These are phyloP conservation scores for Gossypium davidsonii DNA, from an alignment of 441 rosid genomes.

Conservation along the genomic window DNA sequence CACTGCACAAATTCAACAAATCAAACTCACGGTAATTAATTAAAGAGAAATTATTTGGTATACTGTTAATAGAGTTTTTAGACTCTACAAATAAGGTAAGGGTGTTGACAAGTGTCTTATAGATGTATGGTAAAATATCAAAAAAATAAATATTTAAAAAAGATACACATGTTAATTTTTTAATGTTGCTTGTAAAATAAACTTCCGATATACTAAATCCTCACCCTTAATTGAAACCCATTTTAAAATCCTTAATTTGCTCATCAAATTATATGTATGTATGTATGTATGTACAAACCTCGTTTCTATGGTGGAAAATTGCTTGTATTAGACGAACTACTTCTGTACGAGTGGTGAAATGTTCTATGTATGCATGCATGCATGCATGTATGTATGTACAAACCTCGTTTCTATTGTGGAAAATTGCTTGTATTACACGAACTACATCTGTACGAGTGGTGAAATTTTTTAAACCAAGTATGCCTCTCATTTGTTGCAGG, in stretches of 20 bases:
- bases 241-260: background rate
- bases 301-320: slow-evolving; percentile 51
- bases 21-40: background rate
- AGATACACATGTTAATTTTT: no score
- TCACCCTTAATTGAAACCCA: no score
- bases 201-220: no score
- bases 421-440: slow-evolving; percentile 49
- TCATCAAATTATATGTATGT: background rate
- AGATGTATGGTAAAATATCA: no score
- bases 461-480: slow-evolving; percentile 61
- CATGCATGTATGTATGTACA: no score
- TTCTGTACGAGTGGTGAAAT: slow-evolving; percentile 67
- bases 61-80: no score
- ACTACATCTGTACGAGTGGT: slow-evolving; percentile 66
- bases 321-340: slow-evolving; percentile 56
- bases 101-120: no score
- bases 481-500: slow-evolving; percentile 73
- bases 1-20: slow-evolving; percentile 34
- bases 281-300: background rate
- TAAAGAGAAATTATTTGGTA: background rate
- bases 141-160: no score
- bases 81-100: no score
- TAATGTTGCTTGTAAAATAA: no score
- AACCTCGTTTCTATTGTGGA: slow-evolving; percentile 46
- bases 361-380: no score